phyloP scores from a whole-genome alignment of 2,329 filamentous ascomycete species.

The Trichoderma harzianum region DNA sequence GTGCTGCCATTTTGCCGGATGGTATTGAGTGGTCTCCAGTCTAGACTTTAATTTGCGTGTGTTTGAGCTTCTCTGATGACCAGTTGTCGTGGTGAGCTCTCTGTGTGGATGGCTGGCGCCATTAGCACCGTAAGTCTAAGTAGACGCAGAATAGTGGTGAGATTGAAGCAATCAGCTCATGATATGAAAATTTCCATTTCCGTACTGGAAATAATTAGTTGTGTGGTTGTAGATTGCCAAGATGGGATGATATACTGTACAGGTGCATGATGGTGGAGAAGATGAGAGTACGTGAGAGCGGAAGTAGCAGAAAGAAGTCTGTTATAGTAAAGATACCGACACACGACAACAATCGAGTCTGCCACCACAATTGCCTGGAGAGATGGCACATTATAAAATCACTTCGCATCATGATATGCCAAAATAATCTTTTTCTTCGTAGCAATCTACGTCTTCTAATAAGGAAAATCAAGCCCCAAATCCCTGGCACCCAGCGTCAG shows the following conservation, averaged over 20 bases:
- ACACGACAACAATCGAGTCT: neutral
- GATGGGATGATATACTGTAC: neutral
- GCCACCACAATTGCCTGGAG: neutral
- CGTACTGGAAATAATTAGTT: neutral
- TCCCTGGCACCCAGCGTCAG: neutral
- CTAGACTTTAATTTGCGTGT: neutral
- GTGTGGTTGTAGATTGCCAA: neutral
- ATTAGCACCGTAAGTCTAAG: neutral
- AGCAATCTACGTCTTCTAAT: neutral
- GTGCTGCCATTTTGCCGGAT: neutral
- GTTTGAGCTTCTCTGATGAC: neutral
- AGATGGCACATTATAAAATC: neutral
- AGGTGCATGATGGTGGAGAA: neutral
- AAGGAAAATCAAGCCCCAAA: neutral
- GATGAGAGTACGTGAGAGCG: neutral
- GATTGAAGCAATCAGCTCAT: neutral
- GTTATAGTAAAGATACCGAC: neutral
- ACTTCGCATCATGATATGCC: neutral
- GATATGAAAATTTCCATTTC: neutral
- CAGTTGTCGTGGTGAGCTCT: neutral
- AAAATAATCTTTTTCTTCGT: neutral
- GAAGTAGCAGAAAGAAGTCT: neutral
- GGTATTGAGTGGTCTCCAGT: accelerated
- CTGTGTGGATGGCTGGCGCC: neutral
- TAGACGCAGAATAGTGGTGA: neutral